phyloP scores from a whole-genome alignment of 805 yeast genomes.

The Saccharomycopsis fibuligera region DNA sequence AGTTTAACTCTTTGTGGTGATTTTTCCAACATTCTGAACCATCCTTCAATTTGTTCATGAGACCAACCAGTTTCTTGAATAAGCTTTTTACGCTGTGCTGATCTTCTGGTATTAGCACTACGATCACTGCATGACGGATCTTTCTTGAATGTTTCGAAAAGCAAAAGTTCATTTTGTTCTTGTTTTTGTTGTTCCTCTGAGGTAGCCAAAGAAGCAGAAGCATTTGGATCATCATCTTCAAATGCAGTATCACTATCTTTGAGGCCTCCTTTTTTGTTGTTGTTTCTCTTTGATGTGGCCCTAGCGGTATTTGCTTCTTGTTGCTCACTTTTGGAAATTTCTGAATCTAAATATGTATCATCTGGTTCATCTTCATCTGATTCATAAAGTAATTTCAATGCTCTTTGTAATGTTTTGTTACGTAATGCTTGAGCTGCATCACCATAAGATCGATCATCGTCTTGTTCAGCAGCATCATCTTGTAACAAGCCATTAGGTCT shows the following conservation, averaged over 20 bases:
- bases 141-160: conserved; percentile 51
- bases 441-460: conserved; percentile 25
- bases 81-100: conserved; percentile 45
- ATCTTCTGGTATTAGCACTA: conserved; percentile 36
- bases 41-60: conserved; percentile 90
- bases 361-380: conserved; percentile 84
- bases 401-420: conserved; percentile 52
- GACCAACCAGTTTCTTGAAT: conserved; percentile 59
- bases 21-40: conserved; percentile 72
- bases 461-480: conserved; percentile 19
- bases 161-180: conserved; percentile 43
- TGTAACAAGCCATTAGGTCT: background rate
- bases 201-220: conserved; percentile 14
- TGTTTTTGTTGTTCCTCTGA: conserved; percentile 29
- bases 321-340: conserved; percentile 13
- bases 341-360: conserved; percentile 45
- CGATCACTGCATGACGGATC: conserved; percentile 45
- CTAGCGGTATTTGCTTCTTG: conserved; percentile 25
- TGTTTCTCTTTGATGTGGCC: conserved; percentile 25
- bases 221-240: conserved; percentile 18
- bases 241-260: conserved; percentile 12
- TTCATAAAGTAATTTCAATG: conserved; percentile 58
- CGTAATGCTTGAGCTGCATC: conserved; percentile 37
- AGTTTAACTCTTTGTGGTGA: conserved; percentile 56
- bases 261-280: conserved; percentile 21